These are phyloP conservation scores for Ganoderma meredithae DNA, from an alignment of 1,284 basidiomycete species.

Conservation along the genomic window DNA sequence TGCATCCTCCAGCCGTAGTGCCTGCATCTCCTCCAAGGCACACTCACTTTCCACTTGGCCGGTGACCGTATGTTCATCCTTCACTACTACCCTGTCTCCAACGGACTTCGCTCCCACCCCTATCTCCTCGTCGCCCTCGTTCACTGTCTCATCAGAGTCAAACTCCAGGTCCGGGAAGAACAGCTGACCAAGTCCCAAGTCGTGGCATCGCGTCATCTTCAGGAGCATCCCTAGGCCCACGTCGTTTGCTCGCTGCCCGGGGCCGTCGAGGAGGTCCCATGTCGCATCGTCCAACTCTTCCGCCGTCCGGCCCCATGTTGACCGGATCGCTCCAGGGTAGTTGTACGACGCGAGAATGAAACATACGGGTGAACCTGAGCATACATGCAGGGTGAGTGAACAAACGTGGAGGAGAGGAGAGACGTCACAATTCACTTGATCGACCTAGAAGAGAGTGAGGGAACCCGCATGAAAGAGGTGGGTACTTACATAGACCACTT, in stretches of 20 bases:
- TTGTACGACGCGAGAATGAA: slow-evolving; percentile 75
- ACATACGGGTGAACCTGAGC: slow-evolving; percentile 75
- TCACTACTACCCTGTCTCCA: not conserved
- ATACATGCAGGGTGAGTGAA: not conserved
- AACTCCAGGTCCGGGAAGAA: slow-evolving; percentile 55
- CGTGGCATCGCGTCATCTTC: slow-evolving; percentile 76
- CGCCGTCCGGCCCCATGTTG: slow-evolving; percentile 71
- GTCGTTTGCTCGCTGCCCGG: slow-evolving; percentile 46
- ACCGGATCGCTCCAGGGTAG: slow-evolving; percentile 67
- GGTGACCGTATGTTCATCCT: not conserved
- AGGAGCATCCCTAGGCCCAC: slow-evolving; percentile 69
- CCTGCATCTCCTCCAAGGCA: not conserved
- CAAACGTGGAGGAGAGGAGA: not conserved
- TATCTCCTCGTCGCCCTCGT: slow-evolving; percentile 16
- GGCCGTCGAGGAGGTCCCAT: slow-evolving; percentile 65
- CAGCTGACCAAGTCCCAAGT: slow-evolving; percentile 76
- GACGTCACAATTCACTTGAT: not conserved
- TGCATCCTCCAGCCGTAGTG: not conserved
- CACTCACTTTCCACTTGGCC: not conserved
- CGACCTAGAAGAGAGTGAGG: not conserved
- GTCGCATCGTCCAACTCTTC: slow-evolving; percentile 72
- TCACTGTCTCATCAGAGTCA: slow-evolving; percentile 26
- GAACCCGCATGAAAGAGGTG: not conserved
- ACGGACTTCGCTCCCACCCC: slow-evolving; percentile 5
- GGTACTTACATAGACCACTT: slow-evolving; percentile 75